Evolutionary conservation across 106 monocot genomes (phyloP), one percentile per base, ranked within the genome.

Genomic region (Dactylorhiza incarnata): DNA sequence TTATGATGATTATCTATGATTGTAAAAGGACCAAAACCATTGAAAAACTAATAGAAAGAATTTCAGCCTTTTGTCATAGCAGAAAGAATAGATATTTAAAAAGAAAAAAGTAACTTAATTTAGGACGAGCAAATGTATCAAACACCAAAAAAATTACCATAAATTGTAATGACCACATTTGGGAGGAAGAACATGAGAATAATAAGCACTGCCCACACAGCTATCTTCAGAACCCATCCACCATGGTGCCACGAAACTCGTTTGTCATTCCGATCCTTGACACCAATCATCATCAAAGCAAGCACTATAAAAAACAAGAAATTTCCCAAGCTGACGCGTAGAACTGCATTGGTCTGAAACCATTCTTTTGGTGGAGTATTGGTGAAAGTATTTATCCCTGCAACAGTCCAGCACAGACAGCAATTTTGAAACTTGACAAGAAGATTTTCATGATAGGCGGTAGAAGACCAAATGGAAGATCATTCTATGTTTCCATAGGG

Each of bases 241-340:
- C 93, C 96, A 91, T 96, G 93, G 77, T 96, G 96, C 90, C 82
- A 91, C 58, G 87, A 83, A 87, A 89, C 89, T 59, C 95, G 75
- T 79, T 23, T 86, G 82, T 92, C 96, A 86, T 91, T 91, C 62
- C 91, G 93, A 67, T 96, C 93, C 83, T 96, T 96, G 52, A 93
- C 87, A 79, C 96, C 91, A 73, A 96, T 91, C 96, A 93, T 96
- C 44, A 86, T 82, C 47, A 91, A 83, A 61, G 96, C 84, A 80
- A 93, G 87, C 68, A 81, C 78, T 6, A 76, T 72, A 73, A 96
- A 96, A 68, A 96, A 96, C 79, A 96, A 84, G 85, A 96, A 96
- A 81, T 93, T 93, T 68, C 96, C 96, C 22, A 93, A 78, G 78
- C 95, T 95, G 49, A 96, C 93, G 54, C 93, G 90, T 71, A 96